Conservation (phyloP, 2,329 filamentous ascomycete genomes). For the Penicillium sp. region DNA sequence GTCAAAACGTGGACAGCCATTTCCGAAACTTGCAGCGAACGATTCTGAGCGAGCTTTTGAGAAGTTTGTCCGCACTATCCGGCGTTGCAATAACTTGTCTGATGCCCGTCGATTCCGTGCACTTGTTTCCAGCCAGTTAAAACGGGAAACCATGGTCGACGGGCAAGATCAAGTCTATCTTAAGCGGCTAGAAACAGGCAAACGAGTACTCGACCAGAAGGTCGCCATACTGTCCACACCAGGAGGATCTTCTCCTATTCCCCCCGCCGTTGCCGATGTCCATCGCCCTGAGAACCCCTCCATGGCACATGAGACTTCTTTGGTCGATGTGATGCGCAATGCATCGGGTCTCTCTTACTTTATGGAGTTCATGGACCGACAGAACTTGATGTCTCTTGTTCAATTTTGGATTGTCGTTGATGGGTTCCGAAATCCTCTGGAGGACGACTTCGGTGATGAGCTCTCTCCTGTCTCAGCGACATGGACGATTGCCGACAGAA, state of each 20-base stretch:
- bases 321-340: conserved; percentile 84
- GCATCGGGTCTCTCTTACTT: conserved; percentile 92
- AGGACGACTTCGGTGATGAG: conserved; percentile 76
- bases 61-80: conserved; percentile 83
- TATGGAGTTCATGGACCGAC: conserved; percentile 99
- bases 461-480: conserved; percentile 60
- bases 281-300: conserved; percentile 50
- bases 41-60: conserved; percentile 94
- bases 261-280: conserved; percentile 29
- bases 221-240: conserved; percentile 75
- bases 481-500: conserved; percentile 80
- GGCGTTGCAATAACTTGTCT: conserved; percentile 84
- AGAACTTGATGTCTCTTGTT: conserved; percentile 79
- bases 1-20: conserved; percentile 61
- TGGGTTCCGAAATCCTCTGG: conserved; percentile 88
- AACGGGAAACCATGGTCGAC: conserved; percentile 74
- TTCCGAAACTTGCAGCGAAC: conserved; percentile 73
- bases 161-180: conserved; percentile 82
- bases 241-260: conserved; percentile 47
- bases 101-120: conserved; percentile 90
- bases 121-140: conserved; percentile 87
- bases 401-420: conserved; percentile 99
- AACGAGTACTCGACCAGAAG: conserved; percentile 81
- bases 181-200: conserved; percentile 85
- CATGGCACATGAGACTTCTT: conserved; percentile 68